These are phyloP conservation scores for Colletotrichum cereale DNA, from an alignment of 2,329 filamentous ascomycete species.

Conservation along the genomic window DNA sequence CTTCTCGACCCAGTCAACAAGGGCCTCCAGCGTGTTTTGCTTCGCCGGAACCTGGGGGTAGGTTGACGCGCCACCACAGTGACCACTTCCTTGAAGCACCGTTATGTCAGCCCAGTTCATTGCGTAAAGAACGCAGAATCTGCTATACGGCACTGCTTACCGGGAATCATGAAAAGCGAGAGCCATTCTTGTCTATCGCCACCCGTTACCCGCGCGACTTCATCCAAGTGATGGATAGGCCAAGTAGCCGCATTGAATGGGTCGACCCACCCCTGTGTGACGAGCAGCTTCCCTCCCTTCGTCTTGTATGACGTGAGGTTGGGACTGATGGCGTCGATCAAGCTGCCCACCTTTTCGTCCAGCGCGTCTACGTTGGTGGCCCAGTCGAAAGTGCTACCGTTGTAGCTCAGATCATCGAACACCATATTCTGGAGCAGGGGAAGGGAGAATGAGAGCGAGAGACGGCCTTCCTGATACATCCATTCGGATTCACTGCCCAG, in stretches of 20 bases:
- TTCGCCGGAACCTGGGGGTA: slow-evolving; percentile 26
- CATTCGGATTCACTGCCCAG: slow-evolving; percentile 30
- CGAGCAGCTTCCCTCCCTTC: slow-evolving; percentile 4
- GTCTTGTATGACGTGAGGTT: slow-evolving; percentile 24
- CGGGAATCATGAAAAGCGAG: slow-evolving; percentile 22
- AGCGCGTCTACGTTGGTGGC: slow-evolving; percentile 7
- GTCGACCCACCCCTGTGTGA: slow-evolving; percentile 24
- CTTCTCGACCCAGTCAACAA: slow-evolving; percentile 24
- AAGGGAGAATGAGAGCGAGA: slow-evolving; percentile 28
- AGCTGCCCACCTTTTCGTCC: slow-evolving; percentile 18
- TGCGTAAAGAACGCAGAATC: no score
- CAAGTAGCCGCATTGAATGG: slow-evolving; percentile 29
- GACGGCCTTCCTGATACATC: slow-evolving; percentile 14
- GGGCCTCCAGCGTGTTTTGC: slow-evolving; percentile 20
- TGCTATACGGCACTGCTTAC: not conserved
- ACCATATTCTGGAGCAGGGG: slow-evolving; percentile 34
- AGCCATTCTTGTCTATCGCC: slow-evolving; percentile 7
- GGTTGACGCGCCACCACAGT: slow-evolving; percentile 20
- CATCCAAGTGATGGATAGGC: slow-evolving; percentile 39
- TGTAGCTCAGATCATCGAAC: slow-evolving; percentile 19
- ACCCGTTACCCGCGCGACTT: slow-evolving; percentile 48
- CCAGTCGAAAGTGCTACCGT: slow-evolving; percentile 30
- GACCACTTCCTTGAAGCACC: not conserved
- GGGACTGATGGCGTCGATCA: slow-evolving; percentile 23
- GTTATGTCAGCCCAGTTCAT: not conserved